A percentile compares a stretch with the other conserved stretches of the same genome.
Conservation (phyloP, 2,329 filamentous ascomycete genomes). For the Scedosporium aurantiacum region DNA sequence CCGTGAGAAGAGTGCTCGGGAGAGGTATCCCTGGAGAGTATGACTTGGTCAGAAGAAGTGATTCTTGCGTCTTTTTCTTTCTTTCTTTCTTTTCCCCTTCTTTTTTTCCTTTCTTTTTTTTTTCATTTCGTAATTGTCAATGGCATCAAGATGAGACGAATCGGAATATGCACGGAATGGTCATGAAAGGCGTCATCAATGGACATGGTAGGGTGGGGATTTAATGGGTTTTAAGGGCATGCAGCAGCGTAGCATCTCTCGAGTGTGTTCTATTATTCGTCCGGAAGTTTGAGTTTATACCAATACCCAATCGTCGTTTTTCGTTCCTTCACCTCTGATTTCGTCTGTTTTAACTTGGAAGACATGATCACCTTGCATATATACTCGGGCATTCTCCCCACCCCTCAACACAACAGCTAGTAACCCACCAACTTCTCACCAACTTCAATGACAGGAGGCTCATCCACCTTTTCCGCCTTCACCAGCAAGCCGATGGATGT, state of each 20-base stretch:
- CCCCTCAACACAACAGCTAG: neutral
- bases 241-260: neutral
- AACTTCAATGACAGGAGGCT: slow-evolving; percentile 5
- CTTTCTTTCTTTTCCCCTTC: neutral
- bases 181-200: no score
- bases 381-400: neutral
- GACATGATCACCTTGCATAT: neutral
- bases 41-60: neutral
- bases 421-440: slow-evolving; percentile 5
- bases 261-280: neutral
- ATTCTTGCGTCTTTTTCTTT: neutral
- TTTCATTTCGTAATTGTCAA: neutral
- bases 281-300: neutral
- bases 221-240: neutral
- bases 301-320: neutral
- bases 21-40: slow-evolving; percentile 3
- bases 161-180: no score
- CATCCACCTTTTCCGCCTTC: slow-evolving; percentile 21
- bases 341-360: neutral
- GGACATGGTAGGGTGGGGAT: no score
- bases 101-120: neutral
- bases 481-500: slow-evolving; percentile 45
- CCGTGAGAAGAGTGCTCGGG: neutral
- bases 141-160: no score
- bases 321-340: neutral